Evolutionary conservation across 345 rosid genomes (phyloP).

Genomic region (Arabis alpina): DNA sequence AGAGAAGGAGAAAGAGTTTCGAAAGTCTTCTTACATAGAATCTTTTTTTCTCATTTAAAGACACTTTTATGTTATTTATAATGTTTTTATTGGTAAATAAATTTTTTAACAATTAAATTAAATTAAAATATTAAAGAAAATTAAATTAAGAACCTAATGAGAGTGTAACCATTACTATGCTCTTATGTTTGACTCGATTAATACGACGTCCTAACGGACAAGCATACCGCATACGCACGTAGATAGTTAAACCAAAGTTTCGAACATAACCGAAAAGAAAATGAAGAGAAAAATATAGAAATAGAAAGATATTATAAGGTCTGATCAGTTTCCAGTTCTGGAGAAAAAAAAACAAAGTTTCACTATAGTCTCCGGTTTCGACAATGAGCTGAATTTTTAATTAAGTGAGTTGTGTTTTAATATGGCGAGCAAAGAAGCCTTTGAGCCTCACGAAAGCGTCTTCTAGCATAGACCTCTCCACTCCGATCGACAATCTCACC

Average conservation of each 20-base stretch:
- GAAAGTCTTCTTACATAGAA: no score
- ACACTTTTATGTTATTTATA: no score
- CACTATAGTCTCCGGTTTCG: neutral
- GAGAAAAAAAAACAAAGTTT: no score
- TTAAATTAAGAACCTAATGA: no score
- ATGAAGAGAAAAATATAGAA: neutral
- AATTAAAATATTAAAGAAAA: no score
- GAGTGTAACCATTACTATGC: no score
- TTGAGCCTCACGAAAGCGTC: slow-evolving; percentile 64
- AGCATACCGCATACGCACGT: neutral
- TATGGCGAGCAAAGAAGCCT: slow-evolving; percentile 58
- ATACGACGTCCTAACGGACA: neutral
- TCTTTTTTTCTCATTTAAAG: no score
- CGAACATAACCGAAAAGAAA: neutral
- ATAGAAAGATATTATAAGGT: slow-evolving; percentile 7
- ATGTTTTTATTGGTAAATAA: no score
- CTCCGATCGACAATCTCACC: slow-evolving; percentile 61
- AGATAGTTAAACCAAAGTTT: neutral
- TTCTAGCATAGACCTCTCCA: slow-evolving; percentile 59
- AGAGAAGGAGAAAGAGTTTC: no score
- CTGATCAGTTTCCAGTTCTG: neutral
- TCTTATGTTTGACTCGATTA: neutral
- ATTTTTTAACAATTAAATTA: no score
- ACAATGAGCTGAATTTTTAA: neutral
- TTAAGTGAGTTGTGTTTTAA: slow-evolving; percentile 14